Evolutionary conservation across 139 green algal species (phyloP).

Genomic region (Micractinium sp.): DNA sequence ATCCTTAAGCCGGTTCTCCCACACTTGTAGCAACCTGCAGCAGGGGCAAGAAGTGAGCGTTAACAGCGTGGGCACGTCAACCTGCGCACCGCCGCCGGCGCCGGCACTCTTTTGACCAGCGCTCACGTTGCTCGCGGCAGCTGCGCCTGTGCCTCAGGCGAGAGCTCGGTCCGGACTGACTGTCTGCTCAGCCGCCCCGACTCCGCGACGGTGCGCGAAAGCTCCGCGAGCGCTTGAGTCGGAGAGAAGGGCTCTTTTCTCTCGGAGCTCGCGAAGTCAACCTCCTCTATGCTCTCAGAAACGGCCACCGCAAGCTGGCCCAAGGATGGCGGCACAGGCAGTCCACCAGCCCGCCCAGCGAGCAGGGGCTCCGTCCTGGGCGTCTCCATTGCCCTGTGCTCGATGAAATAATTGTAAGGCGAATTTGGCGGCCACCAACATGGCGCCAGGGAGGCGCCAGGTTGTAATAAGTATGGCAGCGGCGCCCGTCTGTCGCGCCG

Average conservation of each 20-base stretch:
- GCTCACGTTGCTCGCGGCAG: slow-evolving; percentile 18
- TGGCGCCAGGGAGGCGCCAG: too few species aligned
- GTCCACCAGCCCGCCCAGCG: too few species aligned
- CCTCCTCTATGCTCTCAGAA: not conserved
- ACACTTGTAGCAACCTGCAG: slow-evolving; percentile 3
- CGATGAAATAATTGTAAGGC: too few species aligned
- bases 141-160: slow-evolving; percentile 17
- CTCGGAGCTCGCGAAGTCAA: not conserved
- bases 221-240: not conserved
- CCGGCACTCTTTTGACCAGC: too few species aligned
- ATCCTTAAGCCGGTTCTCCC: slow-evolving; percentile 15
- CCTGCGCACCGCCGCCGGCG: not conserved
- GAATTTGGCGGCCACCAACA: too few species aligned
- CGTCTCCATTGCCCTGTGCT: too few species aligned
- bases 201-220: not conserved
- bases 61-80: not conserved
- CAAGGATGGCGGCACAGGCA: not conserved
- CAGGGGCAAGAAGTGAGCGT: not conserved
- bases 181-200: not conserved
- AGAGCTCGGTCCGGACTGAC: not conserved
- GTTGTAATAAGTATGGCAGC: too few species aligned
- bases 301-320: not conserved
- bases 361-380: too few species aligned
- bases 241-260: not conserved
- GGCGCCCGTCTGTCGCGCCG: too few species aligned